These are phyloP conservation scores for Daldinia bambusicola DNA, from an alignment of 495 filamentous ascomycete species.

Conservation along the genomic window DNA sequence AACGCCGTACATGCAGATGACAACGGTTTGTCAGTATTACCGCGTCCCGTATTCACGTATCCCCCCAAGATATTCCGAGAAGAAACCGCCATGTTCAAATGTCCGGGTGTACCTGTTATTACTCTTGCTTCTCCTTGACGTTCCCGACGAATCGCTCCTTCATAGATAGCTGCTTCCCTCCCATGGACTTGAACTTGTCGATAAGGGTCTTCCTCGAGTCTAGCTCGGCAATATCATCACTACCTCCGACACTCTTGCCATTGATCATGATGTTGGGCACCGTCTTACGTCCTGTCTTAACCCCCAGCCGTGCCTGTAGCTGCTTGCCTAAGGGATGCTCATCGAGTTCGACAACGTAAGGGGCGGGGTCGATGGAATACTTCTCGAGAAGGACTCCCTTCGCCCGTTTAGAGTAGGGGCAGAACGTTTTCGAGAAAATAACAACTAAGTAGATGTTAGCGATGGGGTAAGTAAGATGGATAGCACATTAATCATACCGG, in stretches of 20 bases:
- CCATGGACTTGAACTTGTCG: slow-evolving; percentile 77
- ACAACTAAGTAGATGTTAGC: slow-evolving; percentile 69
- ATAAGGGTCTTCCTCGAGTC: slow-evolving; percentile 74
- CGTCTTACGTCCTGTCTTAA: slow-evolving; percentile 81
- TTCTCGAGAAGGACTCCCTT: slow-evolving; percentile 83
- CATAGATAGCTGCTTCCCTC: slow-evolving; percentile 71
- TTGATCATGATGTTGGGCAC: slow-evolving; percentile 93
- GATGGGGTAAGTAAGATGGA: neutral
- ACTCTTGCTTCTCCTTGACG: slow-evolving; percentile 40
- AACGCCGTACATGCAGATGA: slow-evolving; percentile 42
- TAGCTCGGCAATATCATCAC: slow-evolving; percentile 83
- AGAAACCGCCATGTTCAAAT: slow-evolving; percentile 9
- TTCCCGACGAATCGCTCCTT: slow-evolving; percentile 52
- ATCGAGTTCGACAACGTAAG: slow-evolving; percentile 92
- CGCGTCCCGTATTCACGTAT: slow-evolving; percentile 28
- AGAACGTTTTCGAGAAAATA: slow-evolving; percentile 95
- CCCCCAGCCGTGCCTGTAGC: slow-evolving; percentile 73
- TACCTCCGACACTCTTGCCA: slow-evolving; percentile 88
- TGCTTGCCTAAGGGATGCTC: slow-evolving; percentile 75
- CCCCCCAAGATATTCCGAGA: slow-evolving; percentile 11
- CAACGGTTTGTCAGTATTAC: slow-evolving; percentile 30
- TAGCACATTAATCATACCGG: slow-evolving; percentile 66
- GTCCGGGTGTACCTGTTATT: slow-evolving; percentile 7
- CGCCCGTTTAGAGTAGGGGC: slow-evolving; percentile 82
- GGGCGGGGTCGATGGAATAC: slow-evolving; percentile 83